Evolutionary conservation across 2,329 filamentous ascomycete species (phyloP).

Genomic region (Xylariaceae sp.): DNA sequence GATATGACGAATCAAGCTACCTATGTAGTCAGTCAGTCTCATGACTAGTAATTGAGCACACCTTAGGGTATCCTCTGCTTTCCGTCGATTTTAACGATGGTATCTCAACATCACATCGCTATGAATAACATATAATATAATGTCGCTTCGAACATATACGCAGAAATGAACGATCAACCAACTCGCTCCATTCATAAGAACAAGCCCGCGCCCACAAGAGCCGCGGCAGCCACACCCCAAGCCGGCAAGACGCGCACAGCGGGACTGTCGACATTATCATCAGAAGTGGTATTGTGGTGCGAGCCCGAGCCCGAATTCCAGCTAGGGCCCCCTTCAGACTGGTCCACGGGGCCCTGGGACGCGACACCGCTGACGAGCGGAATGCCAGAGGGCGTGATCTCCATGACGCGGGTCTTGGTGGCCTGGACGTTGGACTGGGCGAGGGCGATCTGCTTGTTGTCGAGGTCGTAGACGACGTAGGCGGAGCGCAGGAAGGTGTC

Average conservation of each 20-base stretch:
- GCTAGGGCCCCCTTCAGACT: no score
- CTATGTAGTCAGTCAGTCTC: no score
- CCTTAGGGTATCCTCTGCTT: no score
- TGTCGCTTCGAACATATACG: no score
- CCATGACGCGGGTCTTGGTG: conserved; percentile 40
- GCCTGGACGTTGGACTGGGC: conserved; percentile 49
- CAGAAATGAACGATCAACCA: no score
- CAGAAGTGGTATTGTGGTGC: conserved; percentile 7
- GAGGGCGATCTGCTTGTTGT: conserved; percentile 45
- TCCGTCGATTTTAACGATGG: no score
- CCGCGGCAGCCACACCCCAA: conserved; percentile 23
- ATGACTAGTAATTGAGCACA: no score
- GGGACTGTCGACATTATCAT: conserved; percentile 16
- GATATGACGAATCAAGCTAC: no score
- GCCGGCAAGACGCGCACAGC: conserved; percentile 19
- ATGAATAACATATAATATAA: no score
- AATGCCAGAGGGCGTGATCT: conserved; percentile 40
- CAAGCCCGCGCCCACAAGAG: conserved; percentile 20
- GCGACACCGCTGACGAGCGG: conserved; percentile 42
- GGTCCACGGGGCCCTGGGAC: conserved; percentile 30
- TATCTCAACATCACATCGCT: no score
- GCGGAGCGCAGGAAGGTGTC: conserved; percentile 45
- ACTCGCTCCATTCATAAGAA: conserved; percentile 6
- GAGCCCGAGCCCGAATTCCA: not conserved
- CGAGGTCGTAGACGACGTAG: conserved; percentile 53